Evolutionary conservation across 768 basidiomycete species (phyloP), one percentile per base, ranked within the genome.

Genomic region (Hysterangium stoloniferum): DNA sequence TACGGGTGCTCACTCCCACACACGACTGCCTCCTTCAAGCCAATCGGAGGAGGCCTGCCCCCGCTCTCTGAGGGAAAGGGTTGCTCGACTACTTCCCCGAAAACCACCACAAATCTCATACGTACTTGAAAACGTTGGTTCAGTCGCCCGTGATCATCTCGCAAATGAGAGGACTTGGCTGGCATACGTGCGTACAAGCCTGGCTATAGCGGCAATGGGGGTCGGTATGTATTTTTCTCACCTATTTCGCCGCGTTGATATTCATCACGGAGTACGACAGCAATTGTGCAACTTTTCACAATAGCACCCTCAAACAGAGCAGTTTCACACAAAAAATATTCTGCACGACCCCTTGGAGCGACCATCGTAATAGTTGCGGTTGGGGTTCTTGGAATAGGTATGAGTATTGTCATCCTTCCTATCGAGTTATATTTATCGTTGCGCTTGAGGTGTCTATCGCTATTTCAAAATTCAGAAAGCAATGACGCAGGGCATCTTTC

Each of bases 111-210:
- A 7, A 41, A 61, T 28, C 60, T 71, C n/a, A n/a, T n/a, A n/a
- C 38, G 58, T 57, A 17, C 62, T 78, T 7, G 66, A 74, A 60
- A 78, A 77, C 55, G 62, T 67, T 24, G 74, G 74, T 9, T 70
- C 66, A 48, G 73, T 75, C 45, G 76, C 76, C 25, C 64, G 77
- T 20, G 76, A 77, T 58, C 76, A 78, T 53, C 66, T 78, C 4
- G 72, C 76, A 1, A 67, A 66, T 7, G 77, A 78, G 54, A 64
- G 75, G 25, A 77, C 74, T 4, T 77, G 73, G 54, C 63, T 77
- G 3, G 74, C 76, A 11, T 78, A 77, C 60, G 64, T 77, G 17
- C 62, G 76, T 33, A 77, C 76, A 22, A 75, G 74, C 49, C 58
- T 75, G 8, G 64, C 74, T 5, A 66, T 77, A 12, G 67, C 73